Percentiles rank a stretch among this genome's conserved stretches.
phyloP scores from a whole-genome alignment of 139 green algal species.

The Penium margaritaceum region DNA sequence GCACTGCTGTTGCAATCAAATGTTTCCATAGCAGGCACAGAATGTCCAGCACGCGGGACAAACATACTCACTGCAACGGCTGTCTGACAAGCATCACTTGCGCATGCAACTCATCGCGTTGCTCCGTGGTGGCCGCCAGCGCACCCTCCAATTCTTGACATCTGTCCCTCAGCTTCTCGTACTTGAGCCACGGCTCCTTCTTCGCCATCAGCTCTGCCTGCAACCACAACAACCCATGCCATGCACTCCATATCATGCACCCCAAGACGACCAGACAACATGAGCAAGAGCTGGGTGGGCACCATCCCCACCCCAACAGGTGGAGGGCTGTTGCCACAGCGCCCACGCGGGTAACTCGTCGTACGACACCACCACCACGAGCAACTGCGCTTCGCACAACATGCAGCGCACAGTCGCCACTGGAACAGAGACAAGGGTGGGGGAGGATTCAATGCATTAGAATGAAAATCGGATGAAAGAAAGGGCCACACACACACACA shows the following conservation, averaged over 20 bases:
- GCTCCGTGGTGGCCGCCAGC: too few relatives aligned
- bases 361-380: not conserved
- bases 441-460: too few relatives aligned
- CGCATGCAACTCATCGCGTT: too few relatives aligned
- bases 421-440: too few relatives aligned
- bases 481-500: too few relatives aligned
- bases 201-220: constrained; percentile 45
- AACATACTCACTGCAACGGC: too few relatives aligned
- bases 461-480: too few relatives aligned
- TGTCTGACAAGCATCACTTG: too few relatives aligned
- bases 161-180: constrained; percentile 19
- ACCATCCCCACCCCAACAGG: not conserved
- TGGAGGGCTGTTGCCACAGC: not conserved
- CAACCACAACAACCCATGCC: not conserved
- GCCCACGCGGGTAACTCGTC: not conserved
- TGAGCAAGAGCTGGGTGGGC: not conserved
- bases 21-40: too few relatives aligned
- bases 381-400: not conserved
- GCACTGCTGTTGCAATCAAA: too few relatives aligned
- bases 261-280: not conserved
- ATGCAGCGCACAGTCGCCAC: not conserved
- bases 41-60: too few relatives aligned
- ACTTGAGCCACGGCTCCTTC: constrained; percentile 55
- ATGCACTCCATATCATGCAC: not conserved
- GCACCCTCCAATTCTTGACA: not conserved